These are phyloP conservation scores for Nemania sp. DNA, from an alignment of 2,329 filamentous ascomycete species.

Conservation along the genomic window DNA sequence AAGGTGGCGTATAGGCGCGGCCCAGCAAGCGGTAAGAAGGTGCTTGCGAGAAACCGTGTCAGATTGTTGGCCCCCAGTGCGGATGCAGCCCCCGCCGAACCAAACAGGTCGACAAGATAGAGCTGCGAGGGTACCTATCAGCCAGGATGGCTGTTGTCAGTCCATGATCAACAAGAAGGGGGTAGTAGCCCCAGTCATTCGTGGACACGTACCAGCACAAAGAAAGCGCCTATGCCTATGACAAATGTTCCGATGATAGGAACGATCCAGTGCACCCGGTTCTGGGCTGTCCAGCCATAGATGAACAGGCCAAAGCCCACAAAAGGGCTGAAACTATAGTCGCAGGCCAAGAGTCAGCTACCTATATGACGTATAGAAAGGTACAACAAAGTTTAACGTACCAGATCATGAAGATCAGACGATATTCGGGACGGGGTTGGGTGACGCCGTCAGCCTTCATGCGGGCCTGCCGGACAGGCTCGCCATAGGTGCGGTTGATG, in stretches of 20 bases:
- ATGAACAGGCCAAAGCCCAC: slow-evolving; percentile 2
- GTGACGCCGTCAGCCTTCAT: neutral
- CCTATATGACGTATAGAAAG: neutral
- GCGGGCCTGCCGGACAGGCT: neutral
- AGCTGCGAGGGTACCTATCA: neutral
- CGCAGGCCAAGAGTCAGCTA: neutral
- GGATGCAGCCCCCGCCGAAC: neutral
- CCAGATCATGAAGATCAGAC: neutral
- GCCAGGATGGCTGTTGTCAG: neutral
- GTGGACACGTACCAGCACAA: neutral
- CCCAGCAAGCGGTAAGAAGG: neutral
- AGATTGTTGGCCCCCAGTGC: neutral
- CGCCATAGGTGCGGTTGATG: neutral
- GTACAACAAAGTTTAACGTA: neutral
- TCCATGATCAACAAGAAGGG: no score
- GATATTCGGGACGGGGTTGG: neutral
- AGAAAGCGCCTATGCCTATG: neutral
- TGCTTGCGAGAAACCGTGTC: neutral
- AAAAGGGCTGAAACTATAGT: neutral
- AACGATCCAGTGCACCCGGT: neutral
- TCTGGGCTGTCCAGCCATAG: neutral
- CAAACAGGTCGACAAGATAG: neutral
- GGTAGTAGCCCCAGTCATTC: neutral
- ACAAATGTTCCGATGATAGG: neutral
- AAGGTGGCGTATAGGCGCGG: neutral